phyloP scores from a whole-genome alignment of 1,284 basidiomycete genomes.

The Tylopilus sp. region DNA sequence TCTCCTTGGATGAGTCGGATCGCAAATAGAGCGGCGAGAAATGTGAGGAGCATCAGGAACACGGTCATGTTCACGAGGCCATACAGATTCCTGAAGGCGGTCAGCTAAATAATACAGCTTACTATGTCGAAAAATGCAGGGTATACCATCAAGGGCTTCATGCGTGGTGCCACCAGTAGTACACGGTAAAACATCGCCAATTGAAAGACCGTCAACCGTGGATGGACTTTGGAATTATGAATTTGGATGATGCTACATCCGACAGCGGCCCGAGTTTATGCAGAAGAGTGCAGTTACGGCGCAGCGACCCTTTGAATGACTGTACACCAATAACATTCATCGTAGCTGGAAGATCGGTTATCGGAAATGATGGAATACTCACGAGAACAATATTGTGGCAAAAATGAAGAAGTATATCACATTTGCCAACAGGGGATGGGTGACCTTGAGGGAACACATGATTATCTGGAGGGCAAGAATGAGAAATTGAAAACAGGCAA shows the following conservation, averaged over 20 bases:
- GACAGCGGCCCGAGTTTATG: conserved; percentile 67
- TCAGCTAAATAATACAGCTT: conserved; percentile 47
- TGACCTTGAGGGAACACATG: conserved; percentile 88
- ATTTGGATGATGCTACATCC: conserved; percentile 83
- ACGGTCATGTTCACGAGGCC: conserved; percentile 92
- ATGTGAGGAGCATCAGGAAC: conserved; percentile 89
- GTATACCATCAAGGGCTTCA: conserved; percentile 74
- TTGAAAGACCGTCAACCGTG: conserved; percentile 92
- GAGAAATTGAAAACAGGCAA: background rate
- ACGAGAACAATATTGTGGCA: conserved; percentile 87
- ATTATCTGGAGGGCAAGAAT: conserved; percentile 62
- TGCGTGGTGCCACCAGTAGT: conserved; percentile 83
- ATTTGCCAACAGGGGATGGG: conserved; percentile 84
- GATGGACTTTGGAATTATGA: conserved; percentile 62
- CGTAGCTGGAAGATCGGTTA: conserved; percentile 1
- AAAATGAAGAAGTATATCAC: conserved; percentile 92
- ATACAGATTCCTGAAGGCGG: conserved; percentile 90
- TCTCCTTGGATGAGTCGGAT: conserved; percentile 82
- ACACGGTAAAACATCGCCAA: conserved; percentile 91
- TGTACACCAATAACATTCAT: conserved; percentile 82
- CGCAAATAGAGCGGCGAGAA: conserved; percentile 79
- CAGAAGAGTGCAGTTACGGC: conserved; percentile 58
- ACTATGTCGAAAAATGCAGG: conserved; percentile 3
- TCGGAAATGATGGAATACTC: conserved; percentile 28
- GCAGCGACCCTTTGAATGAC: conserved; percentile 80